A percentile compares a stretch with the other conserved stretches of the same genome.
These are phyloP conservation scores for Ottelia alismoides DNA, from an alignment of 106 monocot species.

Conservation along the genomic window DNA sequence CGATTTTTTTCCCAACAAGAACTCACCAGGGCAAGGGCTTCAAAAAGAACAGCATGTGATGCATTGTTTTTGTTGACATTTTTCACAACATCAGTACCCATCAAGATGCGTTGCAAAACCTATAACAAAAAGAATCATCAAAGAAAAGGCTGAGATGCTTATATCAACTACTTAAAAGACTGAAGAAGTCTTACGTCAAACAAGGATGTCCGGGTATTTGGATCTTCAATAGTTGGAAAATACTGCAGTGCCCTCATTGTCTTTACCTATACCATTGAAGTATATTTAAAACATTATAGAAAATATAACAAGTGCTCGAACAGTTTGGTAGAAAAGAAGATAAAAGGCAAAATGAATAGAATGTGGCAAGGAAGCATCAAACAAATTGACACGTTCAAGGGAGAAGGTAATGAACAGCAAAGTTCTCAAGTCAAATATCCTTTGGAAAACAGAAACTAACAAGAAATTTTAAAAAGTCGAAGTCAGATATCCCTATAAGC, in stretches of 20 bases:
- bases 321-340: no score
- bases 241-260: conserved; percentile 99
- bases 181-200: conserved; percentile 56
- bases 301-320: no score
- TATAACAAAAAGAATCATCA: conserved; percentile 20
- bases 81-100: conserved; percentile 98
- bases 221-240: conserved; percentile 93
- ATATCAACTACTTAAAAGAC: background rate
- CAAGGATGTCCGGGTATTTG: conserved; percentile 76
- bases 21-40: conserved; percentile 93
- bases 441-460: no score
- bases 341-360: no score
- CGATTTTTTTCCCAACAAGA: no score
- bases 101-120: conserved; percentile 96
- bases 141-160: background rate
- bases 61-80: conserved; percentile 99
- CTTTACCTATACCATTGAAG: conserved; percentile 57
- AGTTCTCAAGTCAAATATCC: no score
- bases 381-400: no score
- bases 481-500: no score
- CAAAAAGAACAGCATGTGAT: conserved; percentile 98
- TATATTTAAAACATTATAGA: no score
- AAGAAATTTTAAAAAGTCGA: no score
- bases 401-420: no score
- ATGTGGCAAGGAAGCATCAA: no score